Evolutionary conservation across 106 monocot genomes (phyloP).

Genomic region (Agapanthus africanus): DNA sequence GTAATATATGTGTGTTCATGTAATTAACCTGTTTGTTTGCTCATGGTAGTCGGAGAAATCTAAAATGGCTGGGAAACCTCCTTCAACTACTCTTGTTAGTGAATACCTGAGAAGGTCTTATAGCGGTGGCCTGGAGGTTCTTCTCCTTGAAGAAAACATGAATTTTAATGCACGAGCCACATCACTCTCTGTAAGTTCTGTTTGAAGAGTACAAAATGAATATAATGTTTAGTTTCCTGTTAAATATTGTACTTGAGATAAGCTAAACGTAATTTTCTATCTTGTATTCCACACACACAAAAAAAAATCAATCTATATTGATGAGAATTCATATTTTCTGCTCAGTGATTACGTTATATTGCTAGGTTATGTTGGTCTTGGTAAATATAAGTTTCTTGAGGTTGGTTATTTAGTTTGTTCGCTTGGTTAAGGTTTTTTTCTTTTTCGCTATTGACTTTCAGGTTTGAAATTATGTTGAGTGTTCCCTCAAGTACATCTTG

Average conservation of each 20-base stretch:
- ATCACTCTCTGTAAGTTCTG: conserved; percentile 46
- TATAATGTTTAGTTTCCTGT: neutral
- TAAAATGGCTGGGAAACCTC: conserved; percentile 54
- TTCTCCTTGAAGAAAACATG: conserved; percentile 77
- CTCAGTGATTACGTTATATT: too few relatives aligned
- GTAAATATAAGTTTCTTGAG: neutral
- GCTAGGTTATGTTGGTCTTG: neutral
- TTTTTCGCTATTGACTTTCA: too few relatives aligned
- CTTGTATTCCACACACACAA: too few relatives aligned
- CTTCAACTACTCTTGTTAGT: conserved; percentile 50
- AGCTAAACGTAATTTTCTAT: too few relatives aligned
- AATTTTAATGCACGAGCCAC: conserved; percentile 88
- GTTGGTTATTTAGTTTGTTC: too few relatives aligned
- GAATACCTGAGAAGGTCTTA: conserved; percentile 61
- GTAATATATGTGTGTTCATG: neutral
- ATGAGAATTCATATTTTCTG: neutral
- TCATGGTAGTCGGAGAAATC: conserved; percentile 77
- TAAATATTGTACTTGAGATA: neutral
- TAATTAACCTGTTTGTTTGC: neutral
- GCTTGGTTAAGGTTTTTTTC: too few relatives aligned
- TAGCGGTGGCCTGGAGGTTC: conserved; percentile 54
- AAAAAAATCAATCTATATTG: neutral
- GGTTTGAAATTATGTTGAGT: neutral
- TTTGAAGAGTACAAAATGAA: neutral
- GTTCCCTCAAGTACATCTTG: neutral